Evolutionary conservation across 2,329 filamentous ascomycete species (phyloP), one percentile per base, ranked within the genome.

Genomic region (Diaporthe longicolla): DNA sequence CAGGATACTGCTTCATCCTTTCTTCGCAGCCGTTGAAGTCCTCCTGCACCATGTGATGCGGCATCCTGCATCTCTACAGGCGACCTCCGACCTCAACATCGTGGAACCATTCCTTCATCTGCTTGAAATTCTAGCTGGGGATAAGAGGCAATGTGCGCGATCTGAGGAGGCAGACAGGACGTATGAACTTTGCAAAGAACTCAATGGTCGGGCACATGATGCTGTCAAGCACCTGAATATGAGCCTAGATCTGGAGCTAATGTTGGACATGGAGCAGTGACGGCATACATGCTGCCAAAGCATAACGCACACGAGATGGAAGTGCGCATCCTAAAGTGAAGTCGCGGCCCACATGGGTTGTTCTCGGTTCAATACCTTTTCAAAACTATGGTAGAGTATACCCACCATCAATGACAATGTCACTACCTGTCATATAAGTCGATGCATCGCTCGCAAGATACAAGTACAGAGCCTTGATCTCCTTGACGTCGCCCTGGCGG

Each of bases 401-500:
- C 0, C 82, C 82, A 26, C 82, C 82, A 58, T 88, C 87, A 76
- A 88, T 85, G 63, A 88, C 73, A 43, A 88, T 77, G 76, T 88
- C 87, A 65, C 84, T 83, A 57, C 87, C 87, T 15, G 87, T 89
- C 77, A 84, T 87, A 79, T 88, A 89, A 21, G 84, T 85, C 45
- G 82, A 84, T 2, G 87, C 87, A 74, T 88, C 86, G 37, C 86
- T 87, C n/a, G 85, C 85, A 40, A 89, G 81, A 78, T 89, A 89
- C 50, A 89, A 80, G 76, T 89, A 89, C 19, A 87, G 80, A 7
- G 89, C 90, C 86, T 92, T 92, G 76, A 92, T 84, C 84, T 92
- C 91, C 84, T 90, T 91, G 4, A 90, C 89, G 78, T 92, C 87
- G 35, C 89, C 90, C 76, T 91, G 87, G 75, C 90, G 87, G 50